Evolutionary conservation across 1,284 basidiomycete species (phyloP), one percentile per base, ranked within the genome.

Genomic region (Ganoderma lucidum): DNA sequence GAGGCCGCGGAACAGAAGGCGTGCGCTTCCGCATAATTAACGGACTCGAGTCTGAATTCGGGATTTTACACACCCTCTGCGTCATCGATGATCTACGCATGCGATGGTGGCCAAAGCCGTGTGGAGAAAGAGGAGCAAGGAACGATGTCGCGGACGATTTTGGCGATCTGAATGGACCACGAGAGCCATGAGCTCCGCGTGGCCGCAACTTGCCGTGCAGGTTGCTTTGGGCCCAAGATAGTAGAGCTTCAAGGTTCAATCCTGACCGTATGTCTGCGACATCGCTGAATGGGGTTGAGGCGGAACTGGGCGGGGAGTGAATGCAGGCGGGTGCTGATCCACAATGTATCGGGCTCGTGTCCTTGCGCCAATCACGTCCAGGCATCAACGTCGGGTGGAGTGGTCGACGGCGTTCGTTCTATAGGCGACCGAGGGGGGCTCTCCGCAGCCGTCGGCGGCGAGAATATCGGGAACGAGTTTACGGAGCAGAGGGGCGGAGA

Each of bases 1-100:
- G 35, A 12, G 19, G 17, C 19, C 56, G 67, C 59, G 58, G 63
- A 23, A 44, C 37, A 30, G 63, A 53, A 68, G 35, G 53, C 2
- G 32, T 28, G 63, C 55, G 51, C 48, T 58, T 68, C 67, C 53
- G 63, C 67, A 62, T 53, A 64, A 68, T 65, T 45, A 62, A 68
- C 48, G 63, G 48, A 37, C 67, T 56, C 23, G 56, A 45, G 6
- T 53, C 48, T 19, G 48, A 19, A 28, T 41, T 44, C 63, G 62
- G 67, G 48, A 58, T 30, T 30, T 6, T 15, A 30, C 32, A 32
- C 19, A 63, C 55, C 62, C 28, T 48, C 48, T 67, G 30, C 56
- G 35, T 39, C 56, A 59, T 59, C 35, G 35, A 59, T 23, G 32
- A 32, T 12, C 32, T 39, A 23, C 35, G 35, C 37, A 45, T 23